Conservation (phyloP, 2,329 filamentous ascomycete species). For the Aphanoascus verrucosus region DNA sequence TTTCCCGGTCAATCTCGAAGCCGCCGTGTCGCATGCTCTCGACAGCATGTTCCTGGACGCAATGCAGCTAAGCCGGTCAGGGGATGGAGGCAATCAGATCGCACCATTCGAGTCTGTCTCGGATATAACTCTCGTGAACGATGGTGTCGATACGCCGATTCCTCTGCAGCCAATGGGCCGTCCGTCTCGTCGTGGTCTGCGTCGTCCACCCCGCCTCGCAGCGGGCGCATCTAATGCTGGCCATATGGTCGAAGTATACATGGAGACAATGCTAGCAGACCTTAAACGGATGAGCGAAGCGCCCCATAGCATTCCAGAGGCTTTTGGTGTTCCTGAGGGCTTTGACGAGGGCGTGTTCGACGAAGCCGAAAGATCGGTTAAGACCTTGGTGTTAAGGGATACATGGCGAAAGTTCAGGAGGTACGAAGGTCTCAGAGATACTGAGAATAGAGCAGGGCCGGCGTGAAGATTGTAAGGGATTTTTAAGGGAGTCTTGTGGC, state of each 20-base stretch:
- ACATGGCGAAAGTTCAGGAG: conserved; percentile 51
- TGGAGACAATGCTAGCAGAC: not conserved
- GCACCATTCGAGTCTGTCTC: conserved; percentile 17
- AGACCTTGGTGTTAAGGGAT: conserved; percentile 52
- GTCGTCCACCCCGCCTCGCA: not conserved
- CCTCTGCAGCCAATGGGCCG: not conserved
- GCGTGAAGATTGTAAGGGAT: not conserved
- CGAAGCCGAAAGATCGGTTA: conserved; percentile 44
- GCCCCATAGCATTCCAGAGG: not conserved
- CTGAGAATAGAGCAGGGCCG: not conserved
- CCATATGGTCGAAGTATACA: not conserved
- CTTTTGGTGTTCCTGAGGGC: not conserved
- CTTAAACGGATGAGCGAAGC: not conserved
- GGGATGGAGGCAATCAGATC: conserved; percentile 28
- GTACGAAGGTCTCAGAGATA: not conserved
- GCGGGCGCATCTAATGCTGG: not conserved
- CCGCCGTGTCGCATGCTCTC: conserved; percentile 41
- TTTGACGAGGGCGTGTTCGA: conserved; percentile 41
- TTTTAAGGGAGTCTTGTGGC: not conserved
- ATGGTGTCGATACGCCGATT: not conserved
- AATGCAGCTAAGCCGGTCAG: conserved; percentile 32
- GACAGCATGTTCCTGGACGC: conserved; percentile 42
- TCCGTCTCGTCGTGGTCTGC: not conserved
- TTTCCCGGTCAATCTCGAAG: conserved; percentile 55
- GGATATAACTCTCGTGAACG: not conserved